Evolutionary conservation across 768 basidiomycete species (phyloP).

Genomic region (Hemileccinum impolitum): DNA sequence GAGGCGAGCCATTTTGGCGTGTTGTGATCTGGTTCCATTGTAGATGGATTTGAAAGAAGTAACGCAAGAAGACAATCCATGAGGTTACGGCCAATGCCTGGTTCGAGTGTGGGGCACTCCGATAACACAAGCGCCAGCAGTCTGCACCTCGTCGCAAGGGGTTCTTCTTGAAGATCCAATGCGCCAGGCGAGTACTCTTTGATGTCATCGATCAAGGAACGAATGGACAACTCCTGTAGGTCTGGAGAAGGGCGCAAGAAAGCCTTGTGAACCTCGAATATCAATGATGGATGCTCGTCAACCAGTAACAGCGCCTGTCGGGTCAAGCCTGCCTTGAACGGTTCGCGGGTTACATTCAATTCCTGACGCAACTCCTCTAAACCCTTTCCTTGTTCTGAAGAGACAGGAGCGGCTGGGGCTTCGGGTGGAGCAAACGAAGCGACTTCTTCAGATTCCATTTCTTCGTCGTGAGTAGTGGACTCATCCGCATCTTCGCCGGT

Average conservation of each 20-base stretch:
- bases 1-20: conserved; percentile 87
- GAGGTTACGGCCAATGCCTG: conserved; percentile 52
- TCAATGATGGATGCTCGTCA: conserved; percentile 81
- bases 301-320: conserved; percentile 72
- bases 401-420: conserved; percentile 4
- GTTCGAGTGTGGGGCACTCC: conserved; percentile 63
- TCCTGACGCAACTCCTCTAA: conserved; percentile 63
- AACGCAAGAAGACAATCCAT: conserved; percentile 70
- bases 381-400: conserved; percentile 36
- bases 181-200: conserved; percentile 61
- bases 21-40: conserved; percentile 48
- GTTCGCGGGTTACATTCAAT: conserved; percentile 62
- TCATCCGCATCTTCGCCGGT: conserved; percentile 25
- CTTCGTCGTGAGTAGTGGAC: conserved; percentile 24
- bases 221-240: conserved; percentile 63
- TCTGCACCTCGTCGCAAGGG: conserved; percentile 78
- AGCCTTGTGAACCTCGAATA: conserved; percentile 84
- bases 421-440: conserved; percentile 16
- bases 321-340: conserved; percentile 61
- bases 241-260: conserved; percentile 64
- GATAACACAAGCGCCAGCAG: conserved; percentile 80
- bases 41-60: conserved; percentile 53
- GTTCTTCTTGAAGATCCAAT: conserved; percentile 69
- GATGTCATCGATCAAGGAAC: conserved; percentile 74
- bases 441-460: conserved; percentile 25